A percentile compares a stretch with the other conserved stretches of the same genome.
phyloP scores from a whole-genome alignment of 169 alveolate genomes.

The Plasmodium inui region DNA sequence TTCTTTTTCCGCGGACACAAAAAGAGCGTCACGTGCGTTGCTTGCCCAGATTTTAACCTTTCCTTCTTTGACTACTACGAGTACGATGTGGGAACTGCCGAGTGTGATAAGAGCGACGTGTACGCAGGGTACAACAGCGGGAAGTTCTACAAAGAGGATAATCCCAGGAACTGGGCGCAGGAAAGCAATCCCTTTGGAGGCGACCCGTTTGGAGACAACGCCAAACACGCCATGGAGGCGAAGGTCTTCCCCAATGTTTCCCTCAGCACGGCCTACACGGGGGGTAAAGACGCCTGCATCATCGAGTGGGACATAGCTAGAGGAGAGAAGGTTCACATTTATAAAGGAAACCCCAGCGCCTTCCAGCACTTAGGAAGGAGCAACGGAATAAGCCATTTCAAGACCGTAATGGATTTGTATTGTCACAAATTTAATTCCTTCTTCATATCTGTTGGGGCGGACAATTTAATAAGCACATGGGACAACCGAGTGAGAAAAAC shows the following conservation, averaged over 20 bases:
- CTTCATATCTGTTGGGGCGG: slow-evolving; percentile 67
- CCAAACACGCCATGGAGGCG: slow-evolving; percentile 13
- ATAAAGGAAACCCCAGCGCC: slow-evolving; percentile 40
- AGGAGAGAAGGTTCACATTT: slow-evolving; percentile 66
- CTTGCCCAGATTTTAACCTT: slow-evolving; percentile 61
- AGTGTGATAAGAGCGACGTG: neutral
- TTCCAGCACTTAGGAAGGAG: slow-evolving; percentile 16
- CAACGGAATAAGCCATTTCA: slow-evolving; percentile 59
- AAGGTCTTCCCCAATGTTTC: slow-evolving; percentile 48
- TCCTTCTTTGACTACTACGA: slow-evolving; percentile 57
- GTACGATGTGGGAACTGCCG: neutral
- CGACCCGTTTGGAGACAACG: neutral
- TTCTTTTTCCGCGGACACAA: slow-evolving; percentile 56
- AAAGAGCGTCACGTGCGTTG: slow-evolving; percentile 69
- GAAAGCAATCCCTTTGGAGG: neutral
- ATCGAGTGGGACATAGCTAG: slow-evolving; percentile 55
- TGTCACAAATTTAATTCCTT: slow-evolving; percentile 64
- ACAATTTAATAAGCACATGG: slow-evolving; percentile 69
- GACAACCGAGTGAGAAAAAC: slow-evolving; percentile 36
- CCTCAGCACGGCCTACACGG: slow-evolving; percentile 52
- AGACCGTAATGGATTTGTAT: slow-evolving; percentile 62
- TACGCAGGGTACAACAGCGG: neutral
- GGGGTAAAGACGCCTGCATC: slow-evolving; percentile 69
- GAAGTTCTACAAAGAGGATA: neutral
- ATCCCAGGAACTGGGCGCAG: neutral